These are phyloP conservation scores for Phaeodactylum tricornutum DNA, from an alignment of 108 stramenopile species.

Conservation along the genomic window DNA sequence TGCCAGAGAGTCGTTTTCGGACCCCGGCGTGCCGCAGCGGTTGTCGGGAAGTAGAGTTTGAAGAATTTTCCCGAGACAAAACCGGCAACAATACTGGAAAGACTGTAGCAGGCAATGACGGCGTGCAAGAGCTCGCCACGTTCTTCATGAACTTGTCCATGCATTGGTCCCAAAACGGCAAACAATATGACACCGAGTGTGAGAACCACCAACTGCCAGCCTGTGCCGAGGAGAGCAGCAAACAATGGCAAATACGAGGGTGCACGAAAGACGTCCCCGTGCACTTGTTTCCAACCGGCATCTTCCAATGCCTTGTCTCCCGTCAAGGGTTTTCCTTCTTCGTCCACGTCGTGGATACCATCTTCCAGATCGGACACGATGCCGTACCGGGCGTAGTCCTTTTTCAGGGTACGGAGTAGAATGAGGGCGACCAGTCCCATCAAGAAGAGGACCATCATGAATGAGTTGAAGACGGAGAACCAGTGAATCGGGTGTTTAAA, in stretches of 20 bases:
- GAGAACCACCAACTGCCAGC: conserved; percentile 91
- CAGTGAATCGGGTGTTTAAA: conserved; percentile 99
- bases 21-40: conserved; percentile 33
- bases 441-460: conserved; percentile 98
- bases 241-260: conserved; percentile 77
- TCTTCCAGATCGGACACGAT: conserved; percentile 74
- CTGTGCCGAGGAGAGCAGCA: conserved; percentile 88
- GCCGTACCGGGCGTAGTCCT: conserved; percentile 92
- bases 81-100: conserved; percentile 86
- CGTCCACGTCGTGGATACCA: conserved; percentile 40
- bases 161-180: conserved; percentile 85
- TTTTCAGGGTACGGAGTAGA: conserved; percentile 85
- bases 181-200: conserved; percentile 89
- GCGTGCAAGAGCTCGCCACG: conserved; percentile 89
- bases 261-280: conserved; percentile 96
- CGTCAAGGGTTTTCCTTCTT: conserved; percentile 55
- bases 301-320: conserved; percentile 66
- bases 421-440: conserved; percentile 94
- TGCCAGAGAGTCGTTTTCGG: conserved; percentile 52
- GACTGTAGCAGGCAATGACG: conserved; percentile 79
- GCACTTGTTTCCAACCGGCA: conserved; percentile 97
- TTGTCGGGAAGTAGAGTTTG: conserved; percentile 83
- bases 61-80: conserved; percentile 85
- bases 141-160: conserved; percentile 94
- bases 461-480: conserved; percentile 96